A percentile compares a stretch with the other conserved stretches of the same genome.
These are phyloP conservation scores for Ganoderma lucidum DNA, from an alignment of 1,284 basidiomycete species.

Conservation along the genomic window DNA sequence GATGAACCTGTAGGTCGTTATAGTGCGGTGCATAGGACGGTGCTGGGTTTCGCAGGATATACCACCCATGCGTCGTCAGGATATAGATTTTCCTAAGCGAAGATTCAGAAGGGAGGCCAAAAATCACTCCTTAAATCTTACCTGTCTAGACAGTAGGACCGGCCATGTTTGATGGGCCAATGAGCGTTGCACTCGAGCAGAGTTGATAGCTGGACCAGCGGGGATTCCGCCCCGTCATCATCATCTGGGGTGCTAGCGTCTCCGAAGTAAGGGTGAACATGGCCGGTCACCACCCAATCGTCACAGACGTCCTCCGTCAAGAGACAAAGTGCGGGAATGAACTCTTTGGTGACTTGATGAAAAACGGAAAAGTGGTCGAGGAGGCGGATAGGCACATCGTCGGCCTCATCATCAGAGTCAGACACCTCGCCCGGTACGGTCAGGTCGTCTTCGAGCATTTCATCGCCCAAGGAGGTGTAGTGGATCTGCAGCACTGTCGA, in stretches of 20 bases:
- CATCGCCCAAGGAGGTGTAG: conserved; percentile 39
- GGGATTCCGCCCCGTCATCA: conserved; percentile 28
- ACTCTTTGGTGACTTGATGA: conserved; percentile 42
- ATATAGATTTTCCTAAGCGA: conserved; percentile 49
- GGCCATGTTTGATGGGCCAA: conserved; percentile 40
- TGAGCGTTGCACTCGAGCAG: conserved; percentile 61
- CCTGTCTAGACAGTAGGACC: conserved; percentile 47
- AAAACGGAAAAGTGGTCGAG: conserved; percentile 62
- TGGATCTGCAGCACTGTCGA: neutral
- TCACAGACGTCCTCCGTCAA: conserved; percentile 34
- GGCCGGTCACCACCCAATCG: conserved; percentile 44
- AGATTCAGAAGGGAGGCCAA: neutral
- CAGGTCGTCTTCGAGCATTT: conserved; percentile 48
- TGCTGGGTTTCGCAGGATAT: conserved; percentile 62
- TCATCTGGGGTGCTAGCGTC: conserved; percentile 20
- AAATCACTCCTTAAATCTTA: conserved; percentile 27
- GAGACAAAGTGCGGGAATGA: conserved; percentile 49
- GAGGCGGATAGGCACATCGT: conserved; percentile 56
- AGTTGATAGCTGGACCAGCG: conserved; percentile 50
- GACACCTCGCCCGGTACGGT: conserved; percentile 47
- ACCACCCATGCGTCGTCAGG: conserved; percentile 61
- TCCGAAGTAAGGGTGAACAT: conserved; percentile 43
- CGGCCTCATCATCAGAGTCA: conserved; percentile 35
- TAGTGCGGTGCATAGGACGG: conserved; percentile 52
- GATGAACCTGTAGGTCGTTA: conserved; percentile 53